Conservation (phyloP, 257 asterid genomes). For the Eucommia ulmoides region DNA sequence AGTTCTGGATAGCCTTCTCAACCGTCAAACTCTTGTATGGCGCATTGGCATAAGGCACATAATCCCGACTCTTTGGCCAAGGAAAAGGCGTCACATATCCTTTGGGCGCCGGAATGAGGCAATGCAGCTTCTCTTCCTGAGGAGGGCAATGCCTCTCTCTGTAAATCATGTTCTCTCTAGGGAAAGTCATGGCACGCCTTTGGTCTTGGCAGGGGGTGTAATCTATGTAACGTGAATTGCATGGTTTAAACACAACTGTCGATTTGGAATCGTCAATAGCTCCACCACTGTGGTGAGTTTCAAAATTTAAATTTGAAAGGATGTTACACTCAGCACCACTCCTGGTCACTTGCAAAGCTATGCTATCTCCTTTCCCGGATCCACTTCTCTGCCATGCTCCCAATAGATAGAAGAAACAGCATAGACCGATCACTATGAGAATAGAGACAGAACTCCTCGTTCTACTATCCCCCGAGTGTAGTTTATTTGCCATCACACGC, state of each 20-base stretch:
- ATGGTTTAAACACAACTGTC: conserved; percentile 26
- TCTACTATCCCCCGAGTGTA: conserved; percentile 25
- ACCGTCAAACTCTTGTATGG: conserved; percentile 55
- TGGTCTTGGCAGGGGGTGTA: conserved; percentile 58
- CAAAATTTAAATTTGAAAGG: conserved; percentile 38
- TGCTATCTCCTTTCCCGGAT: conserved; percentile 40
- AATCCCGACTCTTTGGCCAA: conserved; percentile 64
- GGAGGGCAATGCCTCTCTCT: conserved; percentile 52
- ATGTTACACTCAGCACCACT: conserved; percentile 34
- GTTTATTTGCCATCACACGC: conserved; percentile 38
- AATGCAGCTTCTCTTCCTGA: conserved; percentile 25
- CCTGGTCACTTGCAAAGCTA: conserved; percentile 24
- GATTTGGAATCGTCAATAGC: conserved; percentile 30
- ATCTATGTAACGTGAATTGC: conserved; percentile 30
- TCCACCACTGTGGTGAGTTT: conserved; percentile 39
- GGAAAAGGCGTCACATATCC: conserved; percentile 49
- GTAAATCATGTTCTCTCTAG: conserved; percentile 36
- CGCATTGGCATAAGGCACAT: conserved; percentile 52
- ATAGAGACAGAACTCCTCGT: conserved; percentile 28
- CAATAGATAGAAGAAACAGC: conserved; percentile 44
- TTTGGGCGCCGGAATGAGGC: conserved; percentile 51
- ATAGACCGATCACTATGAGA: conserved; percentile 37
- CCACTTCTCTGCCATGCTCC: conserved; percentile 62
- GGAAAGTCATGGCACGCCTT: conserved; percentile 34
- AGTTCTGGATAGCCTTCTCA: conserved; percentile 56